Evolutionary conservation across 495 filamentous ascomycete genomes (phyloP).

Genomic region (Penicillium ucsense): DNA sequence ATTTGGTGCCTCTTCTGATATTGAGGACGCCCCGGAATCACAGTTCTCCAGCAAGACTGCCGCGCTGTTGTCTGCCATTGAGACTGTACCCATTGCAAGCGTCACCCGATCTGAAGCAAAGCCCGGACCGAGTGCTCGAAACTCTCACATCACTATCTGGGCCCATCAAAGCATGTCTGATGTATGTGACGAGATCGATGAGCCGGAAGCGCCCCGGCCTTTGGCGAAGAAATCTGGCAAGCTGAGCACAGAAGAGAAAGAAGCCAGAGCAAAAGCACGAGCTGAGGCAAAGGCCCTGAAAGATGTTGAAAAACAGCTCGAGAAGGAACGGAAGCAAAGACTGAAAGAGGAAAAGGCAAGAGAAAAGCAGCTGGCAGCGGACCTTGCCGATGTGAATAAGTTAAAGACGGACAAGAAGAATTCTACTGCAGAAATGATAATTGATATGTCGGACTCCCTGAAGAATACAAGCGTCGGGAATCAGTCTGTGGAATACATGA

Average conservation of each 20-base stretch:
- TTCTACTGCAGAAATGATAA: conserved; percentile 73
- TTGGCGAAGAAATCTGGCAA: conserved; percentile 23
- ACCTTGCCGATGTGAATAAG: conserved; percentile 67
- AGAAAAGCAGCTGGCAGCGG: conserved; percentile 57
- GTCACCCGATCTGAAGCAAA: background rate
- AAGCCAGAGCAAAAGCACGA: conserved; percentile 46
- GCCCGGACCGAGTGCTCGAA: background rate
- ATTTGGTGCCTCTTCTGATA: conserved; percentile 5
- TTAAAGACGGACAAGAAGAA: conserved; percentile 67
- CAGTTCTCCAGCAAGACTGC: conserved; percentile 32
- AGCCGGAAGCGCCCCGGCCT: conserved; percentile 13
- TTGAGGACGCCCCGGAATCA: conserved; percentile 3
- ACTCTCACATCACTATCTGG: background rate
- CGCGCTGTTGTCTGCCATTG: conserved; percentile 25
- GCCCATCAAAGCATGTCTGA: background rate
- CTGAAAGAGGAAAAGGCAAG: conserved; percentile 46
- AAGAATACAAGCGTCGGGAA: conserved; percentile 36
- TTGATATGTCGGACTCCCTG: conserved; percentile 56
- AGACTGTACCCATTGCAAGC: conserved; percentile 1
- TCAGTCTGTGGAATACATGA: conserved; percentile 44
- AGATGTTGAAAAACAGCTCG: conserved; percentile 34
- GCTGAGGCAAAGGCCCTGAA: conserved; percentile 35
- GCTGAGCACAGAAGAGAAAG: conserved; percentile 33
- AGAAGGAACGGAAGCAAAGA: conserved; percentile 41
- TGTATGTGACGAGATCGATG: conserved; percentile 17